Evolutionary conservation across 2,329 filamentous ascomycete genomes (phyloP).

Genomic region (Botrytis medusae): DNA sequence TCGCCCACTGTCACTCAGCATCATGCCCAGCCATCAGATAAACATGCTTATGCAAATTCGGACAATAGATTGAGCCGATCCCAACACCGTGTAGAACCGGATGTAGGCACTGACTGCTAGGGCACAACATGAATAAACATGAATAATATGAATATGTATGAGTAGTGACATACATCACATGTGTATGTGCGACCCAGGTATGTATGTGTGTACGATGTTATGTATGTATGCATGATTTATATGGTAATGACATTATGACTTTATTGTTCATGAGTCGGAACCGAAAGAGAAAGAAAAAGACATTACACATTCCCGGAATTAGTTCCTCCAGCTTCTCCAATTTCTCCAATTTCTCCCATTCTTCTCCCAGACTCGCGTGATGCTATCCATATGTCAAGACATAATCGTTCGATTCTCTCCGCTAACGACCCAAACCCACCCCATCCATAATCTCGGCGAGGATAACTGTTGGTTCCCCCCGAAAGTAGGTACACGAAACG

Average conservation of each 20-base stretch:
- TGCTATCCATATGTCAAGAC: not conserved
- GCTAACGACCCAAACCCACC: not conserved
- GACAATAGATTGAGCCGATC: constrained; percentile 6
- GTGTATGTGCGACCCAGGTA: not conserved
- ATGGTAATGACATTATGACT: not conserved
- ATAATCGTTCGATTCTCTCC: constrained; percentile 1
- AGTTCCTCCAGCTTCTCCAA: not conserved
- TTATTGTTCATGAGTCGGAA: not conserved
- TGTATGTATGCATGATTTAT: not conserved
- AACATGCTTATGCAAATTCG: constrained; percentile 17
- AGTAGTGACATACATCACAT: not conserved
- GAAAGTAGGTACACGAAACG: not conserved
- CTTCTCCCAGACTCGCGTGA: constrained; percentile 1
- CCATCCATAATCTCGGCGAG: not conserved
- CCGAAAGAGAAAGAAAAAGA: not conserved
- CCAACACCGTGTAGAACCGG: constrained; percentile 2
- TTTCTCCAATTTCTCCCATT: not conserved
- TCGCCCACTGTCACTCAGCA: constrained; percentile 7
- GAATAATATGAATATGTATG: not conserved
- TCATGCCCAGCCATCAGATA: constrained; percentile 15
- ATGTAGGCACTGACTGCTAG: not conserved
- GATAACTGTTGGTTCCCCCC: constrained; percentile 10
- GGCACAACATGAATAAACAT: not conserved
- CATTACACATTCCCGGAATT: not conserved
- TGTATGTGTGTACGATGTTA: not conserved